Base-by-base conservation (phyloP, 768 basidiomycete genomes). In the Phaffia australis region DNA sequence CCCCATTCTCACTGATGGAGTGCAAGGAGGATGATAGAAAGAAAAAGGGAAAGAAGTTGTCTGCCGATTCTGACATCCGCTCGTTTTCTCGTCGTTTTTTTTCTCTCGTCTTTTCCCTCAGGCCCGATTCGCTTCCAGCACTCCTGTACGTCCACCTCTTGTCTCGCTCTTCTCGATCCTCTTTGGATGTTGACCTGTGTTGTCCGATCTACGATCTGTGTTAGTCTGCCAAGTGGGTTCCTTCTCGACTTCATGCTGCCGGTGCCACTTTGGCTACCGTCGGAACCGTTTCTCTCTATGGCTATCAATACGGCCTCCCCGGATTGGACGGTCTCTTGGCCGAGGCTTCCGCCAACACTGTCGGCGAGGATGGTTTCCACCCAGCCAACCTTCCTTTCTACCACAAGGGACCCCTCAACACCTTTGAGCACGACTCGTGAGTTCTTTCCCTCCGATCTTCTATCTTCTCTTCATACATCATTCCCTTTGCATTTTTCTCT, bases 251-350 rank as follows among this genome's bases (percentile, higher is more conserved):
- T 25, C 66, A 67, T 29, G 82, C 89, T 69, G 83, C 84, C 64
- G 85, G 91, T 56, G 84, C 85, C 69, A 84, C 88, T 58, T 79
- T 86, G 65, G 77, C 88, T 75, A 83, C 92, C 56, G 87, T 79
- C 69, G 95, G 95, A 69, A 87, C 94, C 56, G 83, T 95, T 77
- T 90, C 89, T 64, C 95, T 90, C 90, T 99, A 99, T 81, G 86
- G 89, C 73, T 87, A 92, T 77, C 83, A 92, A 65, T 98, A 92
- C 77, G 95, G 93, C 70, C 52, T 67, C n/a, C 66, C 66, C 47
- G 59, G 46, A n/a, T 80, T 83, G 35, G 80, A 92, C 65, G 89
- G 92, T 42, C 90, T 98, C 79, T 74, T 98, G 71, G 85, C 87
- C 67, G 86, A 95, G 78, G 94, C 87, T 7, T 89, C 89, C 75